Evolutionary conservation across 495 filamentous ascomycete species (phyloP), one percentile per base, ranked within the genome.

Genomic region (Polyplosphaeria fusca): DNA sequence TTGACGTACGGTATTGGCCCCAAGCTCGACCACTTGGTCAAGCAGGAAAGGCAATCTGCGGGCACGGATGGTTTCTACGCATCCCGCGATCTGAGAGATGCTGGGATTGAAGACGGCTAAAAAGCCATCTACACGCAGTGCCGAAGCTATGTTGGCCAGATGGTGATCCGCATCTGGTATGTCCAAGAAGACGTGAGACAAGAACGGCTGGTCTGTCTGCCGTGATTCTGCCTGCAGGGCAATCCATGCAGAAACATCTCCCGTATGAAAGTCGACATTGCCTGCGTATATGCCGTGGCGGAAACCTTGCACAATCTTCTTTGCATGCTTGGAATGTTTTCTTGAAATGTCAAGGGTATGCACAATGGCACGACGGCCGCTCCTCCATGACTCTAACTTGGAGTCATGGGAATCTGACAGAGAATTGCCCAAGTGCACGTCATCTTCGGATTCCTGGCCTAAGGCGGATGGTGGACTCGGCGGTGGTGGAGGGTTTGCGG

Each of bases 21-120:
- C 86, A 16, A 90, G 71, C 67, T 91, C 87, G 14, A 90, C 60
- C 1, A 84, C 81, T 56, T 71, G 73, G 40, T 88, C 85, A 47
- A 84, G 71, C 3, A 78, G 68, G 24, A 88, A 73, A 1, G 79
- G 79, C 38, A 88, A 55, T 16, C 61, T 71, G 18, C 78, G 60
- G 11, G 71, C 60, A 38, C 74, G 79, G 27, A 86, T 77, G 13
- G 71, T 44, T 46, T 78, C 71, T 37, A 89, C 68, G 46, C 80
- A 82, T 0, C 79, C 73, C 30, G 74, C 78, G 52, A 91, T 86
- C 70, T 91, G 88, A 4, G 86, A 89, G 52, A 92, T 81, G 58
- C 81, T 87, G 2, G 88, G 88, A 68, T 80, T 82, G 67, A 88
- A 92, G 16, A 88, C 80, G 22, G 82, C 72, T 1, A 92, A 69